Percentiles rank a stretch among this genome's conserved stretches.
phyloP scores from a whole-genome alignment of 768 basidiomycete species.

The Tubosaeta sp. region DNA sequence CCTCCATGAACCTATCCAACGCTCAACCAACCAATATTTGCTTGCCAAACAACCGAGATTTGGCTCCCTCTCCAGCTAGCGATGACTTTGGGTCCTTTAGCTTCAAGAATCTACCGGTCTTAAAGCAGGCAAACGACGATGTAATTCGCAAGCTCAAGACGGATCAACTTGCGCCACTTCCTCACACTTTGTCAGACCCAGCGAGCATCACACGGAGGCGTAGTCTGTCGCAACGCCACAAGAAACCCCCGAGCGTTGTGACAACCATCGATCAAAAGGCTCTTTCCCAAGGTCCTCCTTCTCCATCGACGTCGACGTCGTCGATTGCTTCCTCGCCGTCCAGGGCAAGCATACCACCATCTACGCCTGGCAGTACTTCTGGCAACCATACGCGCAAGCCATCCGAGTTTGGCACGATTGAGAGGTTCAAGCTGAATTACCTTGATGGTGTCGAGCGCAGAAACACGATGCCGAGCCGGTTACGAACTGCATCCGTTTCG shows the following conservation, averaged over 20 bases:
- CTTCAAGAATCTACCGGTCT: slow-evolving; percentile 93
- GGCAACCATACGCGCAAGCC: slow-evolving; percentile 73
- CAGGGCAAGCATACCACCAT: slow-evolving; percentile 64
- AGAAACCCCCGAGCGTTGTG: slow-evolving; percentile 76
- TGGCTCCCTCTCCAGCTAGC: slow-evolving; percentile 51
- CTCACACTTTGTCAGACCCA: slow-evolving; percentile 69
- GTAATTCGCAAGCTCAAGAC: slow-evolving; percentile 93
- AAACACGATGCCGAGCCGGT: slow-evolving; percentile 80
- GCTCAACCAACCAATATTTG: slow-evolving; percentile 15
- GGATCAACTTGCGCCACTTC: slow-evolving; percentile 78
- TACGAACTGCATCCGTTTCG: slow-evolving; percentile 83
- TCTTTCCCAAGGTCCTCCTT: slow-evolving; percentile 74
- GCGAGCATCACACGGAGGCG: slow-evolving; percentile 55
- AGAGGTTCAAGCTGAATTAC: slow-evolving; percentile 82
- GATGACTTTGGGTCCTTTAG: slow-evolving; percentile 98
- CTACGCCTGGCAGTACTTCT: slow-evolving; percentile 61
- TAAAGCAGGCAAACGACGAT: slow-evolving; percentile 99
- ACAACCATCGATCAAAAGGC: slow-evolving; percentile 63
- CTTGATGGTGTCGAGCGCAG: slow-evolving; percentile 75
- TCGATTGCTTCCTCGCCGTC: slow-evolving; percentile 90
- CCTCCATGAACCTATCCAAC: slow-evolving; percentile 23
- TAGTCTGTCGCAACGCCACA: slow-evolving; percentile 77
- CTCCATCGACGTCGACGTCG: slow-evolving; percentile 87
- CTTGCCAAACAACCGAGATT: slow-evolving; percentile 37
- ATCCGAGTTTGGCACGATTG: slow-evolving; percentile 83